These are phyloP conservation scores for Pyrenochaeta sp. DNA, from an alignment of 2,329 filamentous ascomycete species.

Conservation along the genomic window DNA sequence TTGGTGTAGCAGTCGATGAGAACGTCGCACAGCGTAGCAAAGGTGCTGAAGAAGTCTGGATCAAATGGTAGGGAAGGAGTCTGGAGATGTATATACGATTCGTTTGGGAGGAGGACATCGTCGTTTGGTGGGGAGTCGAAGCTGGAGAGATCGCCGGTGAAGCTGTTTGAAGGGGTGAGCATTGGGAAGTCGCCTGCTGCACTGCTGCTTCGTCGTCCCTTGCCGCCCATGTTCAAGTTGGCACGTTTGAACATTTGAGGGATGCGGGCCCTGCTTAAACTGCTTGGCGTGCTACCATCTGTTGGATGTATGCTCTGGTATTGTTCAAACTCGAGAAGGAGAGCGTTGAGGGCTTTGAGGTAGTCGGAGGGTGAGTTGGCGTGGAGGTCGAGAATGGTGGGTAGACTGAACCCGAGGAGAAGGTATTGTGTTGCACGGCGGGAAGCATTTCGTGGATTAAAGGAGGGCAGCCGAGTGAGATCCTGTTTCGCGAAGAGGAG, in stretches of 20 bases:
- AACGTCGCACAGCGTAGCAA: slow-evolving; percentile 93
- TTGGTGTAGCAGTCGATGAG: slow-evolving; percentile 90
- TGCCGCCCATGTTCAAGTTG: slow-evolving; percentile 46
- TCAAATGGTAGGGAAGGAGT: slow-evolving; percentile 96
- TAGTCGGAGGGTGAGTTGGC: slow-evolving; percentile 82
- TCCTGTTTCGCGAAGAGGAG: slow-evolving; percentile 87
- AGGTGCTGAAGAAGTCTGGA: slow-evolving; percentile 96
- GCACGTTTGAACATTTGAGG: slow-evolving; percentile 59
- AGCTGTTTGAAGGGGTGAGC: slow-evolving; percentile 24
- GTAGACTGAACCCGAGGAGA: slow-evolving; percentile 88
- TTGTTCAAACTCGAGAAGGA: slow-evolving; percentile 90
- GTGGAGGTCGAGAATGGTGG: slow-evolving; percentile 87
- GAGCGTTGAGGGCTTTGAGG: slow-evolving; percentile 81
- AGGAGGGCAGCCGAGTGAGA: slow-evolving; percentile 82
- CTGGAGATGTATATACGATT: slow-evolving; percentile 86
- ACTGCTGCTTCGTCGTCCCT: slow-evolving; percentile 62
- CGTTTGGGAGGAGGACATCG: slow-evolving; percentile 61
- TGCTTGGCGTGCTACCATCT: slow-evolving; percentile 72
- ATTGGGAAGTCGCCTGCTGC: slow-evolving; percentile 58
- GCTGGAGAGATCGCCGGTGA: slow-evolving; percentile 34
- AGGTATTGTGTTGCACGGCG: slow-evolving; percentile 94
- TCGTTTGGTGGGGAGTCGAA: slow-evolving; percentile 42
- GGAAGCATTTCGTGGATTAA: slow-evolving; percentile 82
- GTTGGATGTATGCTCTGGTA: slow-evolving; percentile 89
- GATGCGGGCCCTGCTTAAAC: slow-evolving; percentile 78